Evolutionary conservation across 306 rosid genomes (phyloP), one percentile per base, ranked within the genome.

Genomic region (Phaseolus lunatus): DNA sequence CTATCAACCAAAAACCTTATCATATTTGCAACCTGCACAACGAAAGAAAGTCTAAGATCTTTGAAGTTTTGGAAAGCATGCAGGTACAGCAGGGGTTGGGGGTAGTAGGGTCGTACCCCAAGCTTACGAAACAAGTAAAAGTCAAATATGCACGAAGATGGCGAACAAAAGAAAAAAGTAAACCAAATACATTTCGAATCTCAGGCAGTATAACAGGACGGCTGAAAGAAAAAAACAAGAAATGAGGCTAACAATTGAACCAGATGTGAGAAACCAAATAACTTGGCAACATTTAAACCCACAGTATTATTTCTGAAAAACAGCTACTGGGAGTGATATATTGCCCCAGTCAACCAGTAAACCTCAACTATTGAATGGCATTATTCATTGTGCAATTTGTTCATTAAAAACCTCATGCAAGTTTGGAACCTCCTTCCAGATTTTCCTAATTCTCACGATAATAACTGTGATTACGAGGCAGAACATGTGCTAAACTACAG

Each of bases 11-110:
- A 81, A 86, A 92, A 89, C 88, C 97, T 88, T 72, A 92, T 91
- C 99, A 92, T 91, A 80, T 91, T 95, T 59, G 99, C 99, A 29
- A 92, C 97, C 99, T 95, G 92, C 77, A 50, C 76, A 71, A 64
- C 19, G 43, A 75, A 54, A 41, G 23, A 56, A 22, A 65, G 56
- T 48, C 22, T 35, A 4, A 45, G 39, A 61, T 63, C 79, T 64
- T 74, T 69, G 50, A 73, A 35, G 20, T 33, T 47, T 72, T 10
- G 45, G 7, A 58, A 4, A 58, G 58, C 31, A 12, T 52, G 33
- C 56, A 52, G 15, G 14, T 4, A 49, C 2, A 45, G 12, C 19
- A 37, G 5, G 26, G 26, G 43, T 26, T 56, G 29, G 43, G 65
- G 10, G 39, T 27, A 26, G 10, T 19, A 24, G 66, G 66, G 66